Conservation (phyloP, 805 yeast genomes). For the Ogataea minuta region DNA sequence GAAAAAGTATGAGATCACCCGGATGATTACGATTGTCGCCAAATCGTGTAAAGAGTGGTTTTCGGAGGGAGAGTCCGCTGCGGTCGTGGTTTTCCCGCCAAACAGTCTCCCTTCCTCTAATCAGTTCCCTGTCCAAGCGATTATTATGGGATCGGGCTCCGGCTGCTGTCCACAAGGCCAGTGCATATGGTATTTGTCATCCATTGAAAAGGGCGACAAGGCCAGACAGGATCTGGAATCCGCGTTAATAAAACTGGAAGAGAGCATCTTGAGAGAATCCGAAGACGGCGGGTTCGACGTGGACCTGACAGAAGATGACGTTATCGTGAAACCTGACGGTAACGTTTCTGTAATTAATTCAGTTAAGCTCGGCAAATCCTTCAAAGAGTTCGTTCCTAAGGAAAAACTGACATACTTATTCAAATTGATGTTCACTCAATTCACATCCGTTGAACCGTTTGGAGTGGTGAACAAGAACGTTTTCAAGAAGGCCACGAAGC, state of each 20-base stretch:
- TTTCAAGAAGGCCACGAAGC: conserved; percentile 34
- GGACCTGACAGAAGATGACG: conserved; percentile 51
- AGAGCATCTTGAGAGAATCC: conserved; percentile 76
- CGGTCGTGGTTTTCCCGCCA: conserved; percentile 92
- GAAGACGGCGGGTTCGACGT: conserved; percentile 55
- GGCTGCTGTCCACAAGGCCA: conserved; percentile 88
- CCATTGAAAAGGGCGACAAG: conserved; percentile 64
- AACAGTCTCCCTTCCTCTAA: conserved; percentile 67
- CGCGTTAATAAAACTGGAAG: conserved; percentile 79
- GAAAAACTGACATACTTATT: conserved; percentile 62
- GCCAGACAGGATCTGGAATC: conserved; percentile 78
- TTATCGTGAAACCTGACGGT: conserved; percentile 54
- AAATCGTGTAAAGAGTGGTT: conserved; percentile 93
- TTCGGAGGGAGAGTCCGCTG: conserved; percentile 75
- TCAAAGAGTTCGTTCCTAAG: conserved; percentile 80
- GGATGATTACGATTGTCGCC: conserved; percentile 79
- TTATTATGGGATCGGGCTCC: conserved; percentile 83
- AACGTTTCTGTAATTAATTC: conserved; percentile 66
- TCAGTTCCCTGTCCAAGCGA: conserved; percentile 73
- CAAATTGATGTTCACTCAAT: conserved; percentile 62
- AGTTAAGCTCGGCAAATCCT: conserved; percentile 80
- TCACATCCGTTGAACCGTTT: conserved; percentile 53
- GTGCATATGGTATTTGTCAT: conserved; percentile 85
- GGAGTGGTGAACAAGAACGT: conserved; percentile 47
- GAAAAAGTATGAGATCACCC: conserved; percentile 57